These are phyloP conservation scores for Knufia fluminis DNA, from an alignment of 2,329 filamentous ascomycete species.

Conservation along the genomic window DNA sequence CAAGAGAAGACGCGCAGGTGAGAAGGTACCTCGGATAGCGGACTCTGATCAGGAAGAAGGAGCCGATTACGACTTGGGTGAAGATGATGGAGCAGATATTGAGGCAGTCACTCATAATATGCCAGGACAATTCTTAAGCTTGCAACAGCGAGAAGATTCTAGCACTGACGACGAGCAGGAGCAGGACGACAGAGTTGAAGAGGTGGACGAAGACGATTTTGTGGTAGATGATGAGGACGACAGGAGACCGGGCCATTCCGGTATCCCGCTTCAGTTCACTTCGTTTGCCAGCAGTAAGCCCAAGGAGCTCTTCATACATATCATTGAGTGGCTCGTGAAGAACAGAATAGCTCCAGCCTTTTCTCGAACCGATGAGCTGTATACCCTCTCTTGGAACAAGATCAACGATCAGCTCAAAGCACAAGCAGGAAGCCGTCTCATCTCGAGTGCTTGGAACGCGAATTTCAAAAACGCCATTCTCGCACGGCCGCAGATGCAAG, in stretches of 20 bases:
- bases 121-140: not conserved
- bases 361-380: conserved; percentile 53
- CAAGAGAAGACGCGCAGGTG: conserved; percentile 34
- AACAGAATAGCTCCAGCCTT: conserved; percentile 68
- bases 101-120: conserved; percentile 11
- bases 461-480: conserved; percentile 58
- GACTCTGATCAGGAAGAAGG: conserved; percentile 23
- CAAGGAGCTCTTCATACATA: conserved; percentile 63
- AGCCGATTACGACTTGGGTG: conserved; percentile 17
- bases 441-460: conserved; percentile 59
- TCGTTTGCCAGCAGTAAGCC: conserved; percentile 56
- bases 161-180: conserved; percentile 15
- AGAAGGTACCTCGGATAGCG: conserved; percentile 26
- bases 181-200: conserved; percentile 9
- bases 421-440: conserved; percentile 60
- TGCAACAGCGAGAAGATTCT: not conserved
- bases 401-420: conserved; percentile 62
- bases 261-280: conserved; percentile 62
- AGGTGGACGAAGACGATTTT: conserved; percentile 53
- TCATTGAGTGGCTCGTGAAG: conserved; percentile 72
- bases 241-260: conserved; percentile 27
- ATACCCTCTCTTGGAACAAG: conserved; percentile 59
- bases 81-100: conserved; percentile 20
- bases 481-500: conserved; percentile 54
- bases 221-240: conserved; percentile 53